Percentiles rank a stretch among this genome's conserved stretches.
Evolutionary conservation across 371 early-diverging fungal genomes (phyloP).

Genomic region (Dinochytrium kinnereticum): DNA sequence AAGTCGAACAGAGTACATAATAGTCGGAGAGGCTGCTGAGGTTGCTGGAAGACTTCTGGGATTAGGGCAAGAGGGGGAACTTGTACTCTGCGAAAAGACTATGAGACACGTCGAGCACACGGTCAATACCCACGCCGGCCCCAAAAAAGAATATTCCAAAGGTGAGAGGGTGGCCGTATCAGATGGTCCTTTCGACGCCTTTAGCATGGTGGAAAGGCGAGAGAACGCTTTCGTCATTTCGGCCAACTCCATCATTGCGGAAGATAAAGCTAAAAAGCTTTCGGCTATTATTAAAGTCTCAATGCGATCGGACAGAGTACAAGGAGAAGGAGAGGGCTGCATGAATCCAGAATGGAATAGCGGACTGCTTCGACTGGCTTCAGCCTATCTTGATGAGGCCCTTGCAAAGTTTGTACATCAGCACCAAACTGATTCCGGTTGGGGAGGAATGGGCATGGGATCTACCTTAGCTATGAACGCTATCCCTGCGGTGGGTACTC

Average conservation of each 20-base stretch:
- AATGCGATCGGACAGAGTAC: neutral
- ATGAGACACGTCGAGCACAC: neutral
- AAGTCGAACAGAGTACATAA: constrained; percentile 23
- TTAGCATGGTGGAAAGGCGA: neutral
- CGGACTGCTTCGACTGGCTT: neutral
- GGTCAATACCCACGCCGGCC: neutral
- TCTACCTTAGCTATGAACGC: neutral
- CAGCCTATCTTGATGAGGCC: constrained; percentile 12
- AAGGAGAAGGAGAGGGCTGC: neutral
- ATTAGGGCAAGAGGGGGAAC: constrained; percentile 20
- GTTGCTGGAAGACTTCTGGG: constrained; percentile 13
- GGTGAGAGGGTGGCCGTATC: neutral
- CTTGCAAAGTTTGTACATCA: constrained; percentile 9
- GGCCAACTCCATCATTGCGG: neutral
- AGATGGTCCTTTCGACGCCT: neutral
- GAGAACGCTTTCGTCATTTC: neutral
- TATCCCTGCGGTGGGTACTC: neutral
- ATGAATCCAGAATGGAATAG: neutral
- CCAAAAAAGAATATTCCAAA: neutral
- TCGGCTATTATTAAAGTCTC: neutral
- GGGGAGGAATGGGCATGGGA: neutral
- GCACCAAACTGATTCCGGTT: neutral
- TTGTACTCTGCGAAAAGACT: constrained; percentile 13
- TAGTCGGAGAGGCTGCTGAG: constrained; percentile 29
- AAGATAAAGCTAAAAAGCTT: neutral